Percentiles rank a stretch among this genome's conserved stretches.
Evolutionary conservation across 1,284 basidiomycete species (phyloP).

Genomic region (Moesziomyces sp.): DNA sequence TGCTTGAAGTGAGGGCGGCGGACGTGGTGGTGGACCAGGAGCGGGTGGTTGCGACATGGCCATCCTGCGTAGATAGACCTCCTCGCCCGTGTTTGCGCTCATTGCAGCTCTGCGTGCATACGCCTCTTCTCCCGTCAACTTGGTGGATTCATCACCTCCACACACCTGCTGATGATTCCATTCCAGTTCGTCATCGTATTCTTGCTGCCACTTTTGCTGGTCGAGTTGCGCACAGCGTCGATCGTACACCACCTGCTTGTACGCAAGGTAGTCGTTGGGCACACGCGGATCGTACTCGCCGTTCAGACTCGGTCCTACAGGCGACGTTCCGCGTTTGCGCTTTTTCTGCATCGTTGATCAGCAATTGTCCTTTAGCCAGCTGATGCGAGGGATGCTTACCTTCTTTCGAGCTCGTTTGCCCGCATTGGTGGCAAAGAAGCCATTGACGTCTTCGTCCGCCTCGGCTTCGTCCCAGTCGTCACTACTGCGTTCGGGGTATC

Average conservation of each 20-base stretch:
- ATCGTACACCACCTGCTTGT: slow-evolving; percentile 49
- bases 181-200: slow-evolving; percentile 6
- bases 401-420: slow-evolving; percentile 41
- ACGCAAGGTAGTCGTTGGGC: slow-evolving; percentile 62
- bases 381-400: slow-evolving; percentile 17
- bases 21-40: slow-evolving; percentile 22
- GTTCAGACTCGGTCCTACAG: slow-evolving; percentile 43
- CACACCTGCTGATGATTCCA: too few species aligned
- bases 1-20: slow-evolving; percentile 8
- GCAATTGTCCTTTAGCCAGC: not conserved
- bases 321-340: slow-evolving; percentile 34
- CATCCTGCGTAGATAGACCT: slow-evolving; percentile 34
- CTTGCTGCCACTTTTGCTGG: slow-evolving; percentile 8
- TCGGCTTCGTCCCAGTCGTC: slow-evolving; percentile 7
- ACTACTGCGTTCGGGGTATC: slow-evolving; percentile 15
- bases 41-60: slow-evolving; percentile 36
- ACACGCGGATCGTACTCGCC: slow-evolving; percentile 61
- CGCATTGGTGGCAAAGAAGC: slow-evolving; percentile 33
- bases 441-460: slow-evolving; percentile 55
- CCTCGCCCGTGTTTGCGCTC: slow-evolving; percentile 26
- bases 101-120: slow-evolving; percentile 27
- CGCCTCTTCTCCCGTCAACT: slow-evolving; percentile 39
- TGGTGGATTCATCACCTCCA: too few species aligned
- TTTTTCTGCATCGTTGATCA: slow-evolving; percentile 18
- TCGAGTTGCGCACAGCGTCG: slow-evolving; percentile 34